Conservation (phyloP, 2,329 filamentous ascomycete species). For the Colletotrichum salicis region DNA sequence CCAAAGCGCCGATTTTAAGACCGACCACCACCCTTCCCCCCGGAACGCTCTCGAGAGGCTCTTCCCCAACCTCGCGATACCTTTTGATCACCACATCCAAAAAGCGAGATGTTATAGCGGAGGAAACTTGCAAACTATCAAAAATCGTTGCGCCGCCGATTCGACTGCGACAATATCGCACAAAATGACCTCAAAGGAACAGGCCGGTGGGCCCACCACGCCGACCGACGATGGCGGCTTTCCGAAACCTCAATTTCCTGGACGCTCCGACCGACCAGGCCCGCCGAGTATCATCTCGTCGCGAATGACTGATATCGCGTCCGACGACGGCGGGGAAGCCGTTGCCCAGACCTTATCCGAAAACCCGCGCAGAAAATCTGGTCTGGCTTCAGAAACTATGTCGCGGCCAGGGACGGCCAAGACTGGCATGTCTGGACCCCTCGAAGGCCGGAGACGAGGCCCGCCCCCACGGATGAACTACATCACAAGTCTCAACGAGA, state of each 20-base stretch:
- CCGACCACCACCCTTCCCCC: neutral
- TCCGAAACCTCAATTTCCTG: conserved; percentile 52
- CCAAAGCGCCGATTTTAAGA: conserved; percentile 26
- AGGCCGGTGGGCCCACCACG: conserved; percentile 47
- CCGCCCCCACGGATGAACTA: conserved; percentile 66
- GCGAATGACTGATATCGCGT: conserved; percentile 74
- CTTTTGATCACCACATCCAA: neutral
- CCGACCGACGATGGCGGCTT: conserved; percentile 53
- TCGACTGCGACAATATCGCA: conserved; percentile 5
- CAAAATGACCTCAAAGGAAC: conserved; percentile 51
- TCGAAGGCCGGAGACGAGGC: conserved; percentile 47
- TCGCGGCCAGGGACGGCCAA: conserved; percentile 66
- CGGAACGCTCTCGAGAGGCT: neutral
- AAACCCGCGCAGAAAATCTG: conserved; percentile 25
- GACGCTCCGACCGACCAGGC: conserved; percentile 54
- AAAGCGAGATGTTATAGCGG: conserved; percentile 30
- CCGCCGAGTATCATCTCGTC: conserved; percentile 76
- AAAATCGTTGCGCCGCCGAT: conserved; percentile 12
- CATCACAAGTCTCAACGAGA: conserved; percentile 54
- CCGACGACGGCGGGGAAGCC: conserved; percentile 63
- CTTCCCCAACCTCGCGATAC: neutral
- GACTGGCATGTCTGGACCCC: conserved; percentile 52
- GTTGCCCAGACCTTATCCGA: conserved; percentile 48
- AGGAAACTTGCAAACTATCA: neutral
- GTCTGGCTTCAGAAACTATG: conserved; percentile 50